phyloP scores from a whole-genome alignment of 2,329 filamentous ascomycete genomes.

The Aureobasidium musti region DNA sequence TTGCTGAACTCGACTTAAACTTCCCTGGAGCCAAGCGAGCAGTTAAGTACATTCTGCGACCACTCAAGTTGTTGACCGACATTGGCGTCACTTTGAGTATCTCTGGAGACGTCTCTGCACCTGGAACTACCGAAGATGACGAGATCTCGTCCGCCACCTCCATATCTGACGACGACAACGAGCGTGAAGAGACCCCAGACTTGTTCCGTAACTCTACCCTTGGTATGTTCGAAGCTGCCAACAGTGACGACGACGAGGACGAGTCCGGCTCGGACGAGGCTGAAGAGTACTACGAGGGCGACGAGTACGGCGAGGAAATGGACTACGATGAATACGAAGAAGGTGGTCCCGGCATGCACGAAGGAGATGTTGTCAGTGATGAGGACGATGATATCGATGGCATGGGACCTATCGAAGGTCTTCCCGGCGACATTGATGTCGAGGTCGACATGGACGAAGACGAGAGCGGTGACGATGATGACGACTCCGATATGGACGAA shows the following conservation, averaged over 20 bases:
- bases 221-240: slow-evolving; percentile 85
- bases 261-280: slow-evolving; percentile 63
- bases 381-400: slow-evolving; percentile 79
- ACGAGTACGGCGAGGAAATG: slow-evolving; percentile 87
- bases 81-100: slow-evolving; percentile 86
- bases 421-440: slow-evolving; percentile 61
- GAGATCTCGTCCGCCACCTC: slow-evolving; percentile 87
- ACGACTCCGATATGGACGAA: slow-evolving; percentile 61
- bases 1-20: slow-evolving; percentile 93
- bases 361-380: slow-evolving; percentile 85
- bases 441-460: slow-evolving; percentile 85
- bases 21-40: slow-evolving; percentile 91
- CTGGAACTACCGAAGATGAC: slow-evolving; percentile 72
- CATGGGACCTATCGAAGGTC: slow-evolving; percentile 71
- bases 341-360: slow-evolving; percentile 69
- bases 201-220: slow-evolving; percentile 94
- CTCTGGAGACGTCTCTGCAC: slow-evolving; percentile 68
- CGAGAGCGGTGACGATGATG: slow-evolving; percentile 62
- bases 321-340: slow-evolving; percentile 79
- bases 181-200: slow-evolving; percentile 90
- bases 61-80: slow-evolving; percentile 81
- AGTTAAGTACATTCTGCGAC: slow-evolving; percentile 93
- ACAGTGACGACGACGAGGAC: slow-evolving; percentile 79
- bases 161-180: slow-evolving; percentile 68
- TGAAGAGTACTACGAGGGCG: slow-evolving; percentile 80